Evolutionary conservation across 2,329 filamentous ascomycete genomes (phyloP).

Genomic region (Graphilbum sp.): DNA sequence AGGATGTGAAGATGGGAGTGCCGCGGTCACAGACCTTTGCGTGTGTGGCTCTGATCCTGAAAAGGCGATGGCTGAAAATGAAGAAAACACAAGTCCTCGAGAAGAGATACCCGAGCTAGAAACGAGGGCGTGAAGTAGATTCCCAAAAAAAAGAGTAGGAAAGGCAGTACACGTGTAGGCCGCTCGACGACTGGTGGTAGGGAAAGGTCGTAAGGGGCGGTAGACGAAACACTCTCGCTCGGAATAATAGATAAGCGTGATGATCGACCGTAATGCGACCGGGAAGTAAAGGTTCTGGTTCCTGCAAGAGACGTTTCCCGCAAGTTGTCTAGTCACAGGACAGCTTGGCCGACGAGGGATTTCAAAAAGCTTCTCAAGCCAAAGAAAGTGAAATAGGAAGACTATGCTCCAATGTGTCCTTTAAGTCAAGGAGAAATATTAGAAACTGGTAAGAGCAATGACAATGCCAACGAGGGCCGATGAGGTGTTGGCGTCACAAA

Average conservation of each 20-base stretch:
- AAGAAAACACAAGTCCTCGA: too few species aligned
- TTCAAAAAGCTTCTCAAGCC: too few species aligned
- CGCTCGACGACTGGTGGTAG: conserved; percentile 3
- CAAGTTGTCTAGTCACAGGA: neutral
- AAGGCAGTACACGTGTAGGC: neutral
- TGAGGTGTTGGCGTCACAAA: too few species aligned
- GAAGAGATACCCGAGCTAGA: neutral
- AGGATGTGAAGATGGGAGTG: neutral
- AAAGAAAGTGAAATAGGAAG: too few species aligned
- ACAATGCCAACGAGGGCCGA: too few species aligned
- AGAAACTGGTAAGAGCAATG: too few species aligned
- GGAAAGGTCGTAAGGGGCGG: conserved; percentile 1
- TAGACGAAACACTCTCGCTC: conserved; percentile 6
- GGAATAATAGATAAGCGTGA: conserved; percentile 5
- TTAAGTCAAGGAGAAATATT: too few species aligned
- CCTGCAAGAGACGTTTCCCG: neutral
- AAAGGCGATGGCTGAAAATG: too few species aligned
- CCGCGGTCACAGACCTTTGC: neutral
- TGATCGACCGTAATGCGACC: conserved; percentile 12
- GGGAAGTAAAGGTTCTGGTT: conserved; percentile 4
- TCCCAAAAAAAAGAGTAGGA: too few species aligned
- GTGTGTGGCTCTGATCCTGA: neutral
- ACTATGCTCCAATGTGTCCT: too few species aligned
- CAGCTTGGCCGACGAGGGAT: neutral
- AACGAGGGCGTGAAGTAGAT: neutral